Conservation (phyloP, 2,329 filamentous ascomycete species). For the Aspergillus japonicus region DNA sequence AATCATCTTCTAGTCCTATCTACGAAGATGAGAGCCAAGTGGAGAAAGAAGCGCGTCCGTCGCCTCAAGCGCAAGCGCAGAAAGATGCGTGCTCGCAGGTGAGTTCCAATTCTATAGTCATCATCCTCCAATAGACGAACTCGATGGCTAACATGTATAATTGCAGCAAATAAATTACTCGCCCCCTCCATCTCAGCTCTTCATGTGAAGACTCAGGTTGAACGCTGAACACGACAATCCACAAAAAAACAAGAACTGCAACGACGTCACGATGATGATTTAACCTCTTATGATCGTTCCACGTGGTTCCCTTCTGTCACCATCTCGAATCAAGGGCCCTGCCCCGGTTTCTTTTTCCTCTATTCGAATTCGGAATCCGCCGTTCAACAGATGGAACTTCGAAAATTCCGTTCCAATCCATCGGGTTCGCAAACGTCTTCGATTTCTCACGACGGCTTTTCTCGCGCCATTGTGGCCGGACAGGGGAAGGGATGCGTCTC, state of each 20-base stretch:
- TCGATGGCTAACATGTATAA: constrained; percentile 30
- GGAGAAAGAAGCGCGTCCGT: constrained; percentile 99
- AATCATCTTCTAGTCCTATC: constrained; percentile 33
- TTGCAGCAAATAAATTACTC: constrained; percentile 67
- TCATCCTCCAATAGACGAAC: neutral
- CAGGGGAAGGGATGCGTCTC: constrained; percentile 18
- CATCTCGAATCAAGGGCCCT: constrained; percentile 22
- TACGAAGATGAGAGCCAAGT: constrained; percentile 84
- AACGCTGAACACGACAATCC: constrained; percentile 40
- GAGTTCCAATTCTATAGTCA: constrained; percentile 47
- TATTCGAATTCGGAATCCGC: constrained; percentile 30
- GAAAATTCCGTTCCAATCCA: constrained; percentile 23
- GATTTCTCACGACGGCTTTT: constrained; percentile 19
- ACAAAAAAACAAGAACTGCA: constrained; percentile 6
- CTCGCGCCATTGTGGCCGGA: constrained; percentile 17
- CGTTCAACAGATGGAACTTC: constrained; percentile 24
- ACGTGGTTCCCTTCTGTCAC: constrained; percentile 22
- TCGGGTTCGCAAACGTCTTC: constrained; percentile 33
- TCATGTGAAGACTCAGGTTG: constrained; percentile 36
- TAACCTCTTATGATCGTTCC: constrained; percentile 25
- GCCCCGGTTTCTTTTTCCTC: constrained; percentile 18
- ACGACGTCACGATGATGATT: constrained; percentile 35
- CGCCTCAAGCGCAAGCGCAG: constrained; percentile 99
- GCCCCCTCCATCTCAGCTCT: constrained; percentile 55
- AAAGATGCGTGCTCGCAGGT: constrained; percentile 99